Base-by-base conservation (phyloP, 2,329 filamentous ascomycete species). In the Macrophomina phaseolina region DNA sequence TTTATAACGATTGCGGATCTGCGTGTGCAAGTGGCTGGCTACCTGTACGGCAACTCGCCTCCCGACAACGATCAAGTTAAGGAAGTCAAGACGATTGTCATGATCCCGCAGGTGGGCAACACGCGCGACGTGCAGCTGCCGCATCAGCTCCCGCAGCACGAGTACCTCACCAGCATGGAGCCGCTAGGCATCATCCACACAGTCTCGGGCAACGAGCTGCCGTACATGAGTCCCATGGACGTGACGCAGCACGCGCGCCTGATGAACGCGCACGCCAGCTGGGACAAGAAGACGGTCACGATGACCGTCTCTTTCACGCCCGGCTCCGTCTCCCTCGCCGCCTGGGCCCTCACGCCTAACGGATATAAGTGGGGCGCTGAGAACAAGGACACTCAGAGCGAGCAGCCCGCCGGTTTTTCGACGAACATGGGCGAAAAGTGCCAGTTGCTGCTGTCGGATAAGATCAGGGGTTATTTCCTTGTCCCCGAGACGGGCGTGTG, bases 1-100 rank as follows among this genome's bases (percentile, higher is more conserved):
- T 99, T 99, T 84, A 98, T 99, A 81, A 95, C 92, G 30, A 96
- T 99, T 75, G 91, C 95, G 55, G 95, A 99, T 82, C 87, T 99
- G 66, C 91, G 96, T 56, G 94, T 98, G 14, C 95, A 99, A 80
- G 94, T 99, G 60, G 94, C 94, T 16, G 95, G 94, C 1, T 99
- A 97, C 78, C 86, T 99, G 0, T 99, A 99, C 77, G 95, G 95
- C 71, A 89, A 89, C 55, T 97, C 94, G 1, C 94, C 95, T 3
- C 90, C 92, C 6, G 95, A 98, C 81, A 97, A 98, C 75, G 91
- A 94, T 71, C 92, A 97, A 75, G 92, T 99, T 79, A 99, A 98
- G 85, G 96, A 99, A 78, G 90, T 99, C 76, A 90, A 91, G 74
- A 97, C 92, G 71, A 97, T 99, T 73, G 94, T 97, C 73, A 95